Evolutionary conservation across 2,329 filamentous ascomycete species (phyloP).

Genomic region (Beauveria scarabaeidicola): DNA sequence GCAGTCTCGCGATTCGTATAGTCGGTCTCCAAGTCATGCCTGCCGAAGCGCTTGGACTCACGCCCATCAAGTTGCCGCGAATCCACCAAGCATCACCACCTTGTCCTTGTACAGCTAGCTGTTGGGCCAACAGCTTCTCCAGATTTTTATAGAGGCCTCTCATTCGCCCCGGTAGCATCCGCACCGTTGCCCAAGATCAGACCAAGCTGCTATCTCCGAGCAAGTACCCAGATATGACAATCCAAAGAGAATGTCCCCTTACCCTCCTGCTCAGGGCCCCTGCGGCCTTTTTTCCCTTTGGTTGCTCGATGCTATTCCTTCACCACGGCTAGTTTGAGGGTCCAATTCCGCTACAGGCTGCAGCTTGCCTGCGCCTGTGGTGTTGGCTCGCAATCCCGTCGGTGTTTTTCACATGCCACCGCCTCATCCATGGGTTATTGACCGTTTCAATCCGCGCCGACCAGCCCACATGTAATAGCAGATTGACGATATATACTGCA

Average conservation of each 20-base stretch:
- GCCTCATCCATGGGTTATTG: not conserved
- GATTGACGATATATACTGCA: not conserved
- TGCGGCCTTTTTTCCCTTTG: not conserved
- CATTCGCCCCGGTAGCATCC: slow-evolving; percentile 6
- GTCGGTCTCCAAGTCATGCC: not conserved
- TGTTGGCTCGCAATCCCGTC: not conserved
- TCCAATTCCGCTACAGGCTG: too few species aligned
- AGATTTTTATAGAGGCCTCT: not conserved
- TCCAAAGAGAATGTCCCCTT: not conserved
- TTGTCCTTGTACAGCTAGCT: not conserved
- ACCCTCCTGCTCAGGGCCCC: not conserved
- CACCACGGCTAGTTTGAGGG: not conserved
- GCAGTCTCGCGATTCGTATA: not conserved
- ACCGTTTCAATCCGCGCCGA: not conserved
- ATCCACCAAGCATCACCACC: not conserved
- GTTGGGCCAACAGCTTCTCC: not conserved
- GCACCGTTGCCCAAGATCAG: slow-evolving; percentile 4
- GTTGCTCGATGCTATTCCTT: too few species aligned
- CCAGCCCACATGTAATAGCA: not conserved
- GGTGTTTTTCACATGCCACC: not conserved
- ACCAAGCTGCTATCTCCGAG: not conserved
- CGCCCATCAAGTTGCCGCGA: not conserved
- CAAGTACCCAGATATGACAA: not conserved
- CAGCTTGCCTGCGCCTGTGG: not conserved
- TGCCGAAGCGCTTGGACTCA: not conserved